Conservation (phyloP, 1,139 yeast genomes). For the Williopsis jadinii region DNA sequence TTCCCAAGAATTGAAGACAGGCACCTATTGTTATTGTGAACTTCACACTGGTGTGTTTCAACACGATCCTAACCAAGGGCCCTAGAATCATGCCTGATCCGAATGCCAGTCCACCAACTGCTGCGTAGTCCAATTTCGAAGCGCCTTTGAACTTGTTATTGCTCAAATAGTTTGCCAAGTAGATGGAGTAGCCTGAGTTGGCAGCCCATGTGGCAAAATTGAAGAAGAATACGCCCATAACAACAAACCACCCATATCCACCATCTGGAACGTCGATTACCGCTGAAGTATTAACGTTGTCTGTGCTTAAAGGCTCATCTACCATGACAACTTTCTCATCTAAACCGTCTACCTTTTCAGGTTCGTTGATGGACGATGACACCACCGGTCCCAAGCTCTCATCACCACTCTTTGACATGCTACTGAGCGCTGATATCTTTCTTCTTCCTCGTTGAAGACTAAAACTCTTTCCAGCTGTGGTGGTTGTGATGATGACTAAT, state of each 20-base stretch:
- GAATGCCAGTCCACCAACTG: conserved; percentile 58
- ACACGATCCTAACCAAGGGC: conserved; percentile 12
- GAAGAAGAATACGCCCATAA: conserved; percentile 42
- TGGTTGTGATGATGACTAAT: no score
- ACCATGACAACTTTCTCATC: background rate
- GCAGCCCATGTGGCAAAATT: conserved; percentile 63
- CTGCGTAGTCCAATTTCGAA: conserved; percentile 46
- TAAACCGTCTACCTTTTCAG: background rate
- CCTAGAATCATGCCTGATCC: conserved; percentile 49
- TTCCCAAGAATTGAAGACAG: conserved; percentile 30
- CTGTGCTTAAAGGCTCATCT: no score
- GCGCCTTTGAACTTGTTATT: conserved; percentile 44
- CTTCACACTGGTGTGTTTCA: conserved; percentile 8
- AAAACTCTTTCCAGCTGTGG: no score
- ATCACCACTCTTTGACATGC: no score
- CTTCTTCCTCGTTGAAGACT: no score
- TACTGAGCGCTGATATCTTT: no score
- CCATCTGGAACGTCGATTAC: conserved; percentile 17
- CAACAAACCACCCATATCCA: conserved; percentile 53
- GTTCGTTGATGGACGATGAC: no score
- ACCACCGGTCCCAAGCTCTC: no score
- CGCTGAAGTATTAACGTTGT: background rate
- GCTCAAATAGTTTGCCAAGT: conserved; percentile 45
- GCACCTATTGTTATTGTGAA: conserved; percentile 14
- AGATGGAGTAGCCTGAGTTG: conserved; percentile 50